Evolutionary conservation across 768 basidiomycete species (phyloP).

Genomic region (Tephrocybe sp.): DNA sequence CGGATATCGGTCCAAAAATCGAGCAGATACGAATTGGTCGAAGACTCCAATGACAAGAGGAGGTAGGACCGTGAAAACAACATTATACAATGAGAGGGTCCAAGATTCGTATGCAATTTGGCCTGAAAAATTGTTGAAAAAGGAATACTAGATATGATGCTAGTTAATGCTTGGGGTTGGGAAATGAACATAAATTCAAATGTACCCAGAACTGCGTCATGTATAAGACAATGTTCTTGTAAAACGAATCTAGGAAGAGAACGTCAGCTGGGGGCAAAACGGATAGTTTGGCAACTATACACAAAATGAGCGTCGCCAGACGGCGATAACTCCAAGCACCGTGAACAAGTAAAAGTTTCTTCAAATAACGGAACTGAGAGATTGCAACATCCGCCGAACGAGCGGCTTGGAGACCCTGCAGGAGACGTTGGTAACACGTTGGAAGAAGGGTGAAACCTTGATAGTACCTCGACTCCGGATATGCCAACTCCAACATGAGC

Average conservation of each 20-base stretch:
- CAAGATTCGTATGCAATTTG: slow-evolving; percentile 99
- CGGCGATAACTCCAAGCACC: slow-evolving; percentile 99
- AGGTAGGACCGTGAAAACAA: slow-evolving; percentile 92
- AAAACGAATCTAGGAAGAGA: slow-evolving; percentile 77
- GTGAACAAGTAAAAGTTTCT: slow-evolving; percentile 93
- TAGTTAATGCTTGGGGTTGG: not conserved
- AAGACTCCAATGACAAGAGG: slow-evolving; percentile 97
- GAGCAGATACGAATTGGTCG: slow-evolving; percentile 97
- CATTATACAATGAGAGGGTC: slow-evolving; percentile 96
- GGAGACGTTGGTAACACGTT: not conserved
- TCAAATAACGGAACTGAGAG: slow-evolving; percentile 93
- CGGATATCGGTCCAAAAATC: slow-evolving; percentile 95
- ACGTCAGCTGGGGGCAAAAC: slow-evolving; percentile 5
- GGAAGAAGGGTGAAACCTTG: not conserved
- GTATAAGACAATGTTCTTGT: slow-evolving; percentile 97
- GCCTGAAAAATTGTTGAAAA: slow-evolving; percentile 99
- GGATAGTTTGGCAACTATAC: slow-evolving; percentile 45
- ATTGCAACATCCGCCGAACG: slow-evolving; percentile 97
- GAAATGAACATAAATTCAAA: not conserved
- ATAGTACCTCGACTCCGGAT: slow-evolving; percentile 86
- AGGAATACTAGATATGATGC: slow-evolving; percentile 70
- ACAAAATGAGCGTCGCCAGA: slow-evolving; percentile 91
- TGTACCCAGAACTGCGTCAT: slow-evolving; percentile 98
- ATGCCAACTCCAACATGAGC: slow-evolving; percentile 98
- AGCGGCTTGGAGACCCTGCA: slow-evolving; percentile 93